Evolutionary conservation across 2,329 filamentous ascomycete genomes (phyloP).

Genomic region (Sarocladiaceae sp.): DNA sequence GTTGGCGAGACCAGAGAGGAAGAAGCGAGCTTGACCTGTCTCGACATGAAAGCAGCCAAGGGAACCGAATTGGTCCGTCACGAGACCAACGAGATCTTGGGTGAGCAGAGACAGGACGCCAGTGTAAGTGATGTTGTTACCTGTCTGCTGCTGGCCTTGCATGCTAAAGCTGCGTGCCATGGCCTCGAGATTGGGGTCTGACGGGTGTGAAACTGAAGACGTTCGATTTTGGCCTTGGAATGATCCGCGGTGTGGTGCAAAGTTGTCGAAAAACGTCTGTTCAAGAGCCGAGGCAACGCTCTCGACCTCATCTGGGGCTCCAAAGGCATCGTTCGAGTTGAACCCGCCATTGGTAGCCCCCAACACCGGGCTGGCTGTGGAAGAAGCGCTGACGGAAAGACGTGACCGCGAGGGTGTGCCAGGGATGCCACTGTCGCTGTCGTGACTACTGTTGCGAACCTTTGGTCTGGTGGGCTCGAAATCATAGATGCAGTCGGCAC

Average conservation of each 20-base stretch:
- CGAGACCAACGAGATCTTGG: conserved; percentile 24
- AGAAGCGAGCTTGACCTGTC: conserved; percentile 19
- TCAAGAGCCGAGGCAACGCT: conserved; percentile 24
- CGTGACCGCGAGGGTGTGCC: neutral
- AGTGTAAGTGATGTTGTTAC: conserved; percentile 17
- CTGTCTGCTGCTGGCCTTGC: neutral
- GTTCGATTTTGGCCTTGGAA: neutral
- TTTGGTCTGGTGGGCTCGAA: conserved; percentile 27
- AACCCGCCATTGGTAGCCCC: conserved; percentile 13
- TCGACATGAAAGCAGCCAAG: conserved; percentile 23
- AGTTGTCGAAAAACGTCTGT: conserved; percentile 23
- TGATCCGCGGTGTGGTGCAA: conserved; percentile 13
- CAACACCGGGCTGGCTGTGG: conserved; percentile 17
- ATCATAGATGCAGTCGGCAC: conserved; percentile 31
- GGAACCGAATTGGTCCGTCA: conserved; percentile 23
- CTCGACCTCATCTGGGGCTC: conserved; percentile 14
- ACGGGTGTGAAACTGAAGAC: neutral
- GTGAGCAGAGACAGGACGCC: conserved; percentile 23
- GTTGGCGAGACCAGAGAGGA: conserved; percentile 20
- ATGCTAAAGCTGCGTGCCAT: neutral
- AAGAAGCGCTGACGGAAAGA: conserved; percentile 18
- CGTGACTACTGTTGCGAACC: conserved; percentile 20
- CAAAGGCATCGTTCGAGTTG: conserved; percentile 11
- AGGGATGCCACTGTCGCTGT: conserved; percentile 16
- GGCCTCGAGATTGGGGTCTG: neutral